These are phyloP conservation scores for Saposhnikovia divaricata DNA, from an alignment of 129 eudicot species.

Conservation along the genomic window DNA sequence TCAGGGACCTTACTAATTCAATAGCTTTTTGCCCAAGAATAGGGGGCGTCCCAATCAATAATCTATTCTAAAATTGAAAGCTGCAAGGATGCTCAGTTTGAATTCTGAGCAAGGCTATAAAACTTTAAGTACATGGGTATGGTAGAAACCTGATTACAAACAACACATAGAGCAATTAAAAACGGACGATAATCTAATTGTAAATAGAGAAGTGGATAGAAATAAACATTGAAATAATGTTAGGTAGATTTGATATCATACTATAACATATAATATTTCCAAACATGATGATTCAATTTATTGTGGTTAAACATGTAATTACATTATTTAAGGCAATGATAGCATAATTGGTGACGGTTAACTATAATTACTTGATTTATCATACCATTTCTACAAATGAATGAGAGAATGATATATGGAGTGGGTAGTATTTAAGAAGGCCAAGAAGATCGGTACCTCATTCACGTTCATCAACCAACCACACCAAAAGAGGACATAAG, in stretches of 20 bases:
- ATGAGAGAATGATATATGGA: neutral
- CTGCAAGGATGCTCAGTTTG: neutral
- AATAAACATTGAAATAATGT: neutral
- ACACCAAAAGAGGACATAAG: neutral
- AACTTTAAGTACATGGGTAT: neutral
- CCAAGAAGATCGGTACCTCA: neutral
- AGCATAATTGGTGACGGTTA: neutral
- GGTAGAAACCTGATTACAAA: neutral
- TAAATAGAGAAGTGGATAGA: neutral
- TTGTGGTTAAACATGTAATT: neutral
- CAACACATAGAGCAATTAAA: neutral
- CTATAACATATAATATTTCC: neutral
- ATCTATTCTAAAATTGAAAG: neutral
- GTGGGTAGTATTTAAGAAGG: neutral
- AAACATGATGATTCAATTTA: neutral
- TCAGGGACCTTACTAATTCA: neutral
- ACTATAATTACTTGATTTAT: neutral
- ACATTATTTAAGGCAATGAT: neutral
- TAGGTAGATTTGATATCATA: neutral
- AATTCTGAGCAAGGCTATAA: neutral
- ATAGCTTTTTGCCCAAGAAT: neutral
- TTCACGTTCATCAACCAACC: neutral
- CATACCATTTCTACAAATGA: neutral
- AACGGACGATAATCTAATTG: neutral
- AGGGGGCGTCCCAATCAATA: neutral